Evolutionary conservation across 106 monocot genomes (phyloP), one percentile per base, ranked within the genome.

Genomic region (Vanilla planifolia): DNA sequence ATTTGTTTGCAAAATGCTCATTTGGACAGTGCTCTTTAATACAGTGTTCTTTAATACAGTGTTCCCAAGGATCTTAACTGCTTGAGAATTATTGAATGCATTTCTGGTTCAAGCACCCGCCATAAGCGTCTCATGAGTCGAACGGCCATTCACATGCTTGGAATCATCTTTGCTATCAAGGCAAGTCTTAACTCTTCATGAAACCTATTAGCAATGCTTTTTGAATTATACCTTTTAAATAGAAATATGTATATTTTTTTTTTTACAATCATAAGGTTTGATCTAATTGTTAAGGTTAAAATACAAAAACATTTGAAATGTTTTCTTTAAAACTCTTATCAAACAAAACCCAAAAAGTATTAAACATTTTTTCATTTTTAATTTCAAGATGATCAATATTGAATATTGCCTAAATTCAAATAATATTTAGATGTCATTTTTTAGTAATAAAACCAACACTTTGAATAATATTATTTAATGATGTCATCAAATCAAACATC

Each of bases 51-150:
- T 23, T 51, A 33, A 34, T 79, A 67, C 80, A 94, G 94, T 41
- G 67, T 80, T 22, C 77, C 75, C 2, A 83, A 75, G 76, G 83
- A 94, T 51, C 70, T 80, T 27, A 94, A 94, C 45, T 85, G 85
- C 48, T 68, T 94, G 40, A 33, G 86, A 29, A 25, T 83, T 63
- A 80, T 94, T 32, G 94, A 94, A 68, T 83, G 89, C 67, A 80
- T 94, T 56, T 63, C 67, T 55, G 77, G 66, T 35, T 32, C 50
- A 60, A 41, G 77, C 65, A 26, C 11, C 32, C 82, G 89, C 8
- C 64, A 42, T 60, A 89, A 76, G 45, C 66, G 68, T 4, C 68
- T 94, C 13, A 85, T 72, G 60, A 83, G 83, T 71, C 55, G 86
- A 67, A 15, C 86, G 48, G 77, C 94, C 6, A 46, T 77, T 35